A percentile compares a stretch with the other conserved stretches of the same genome.
Evolutionary conservation across 2,329 filamentous ascomycete species (phyloP).

Genomic region (Lachnellula hyalina): DNA sequence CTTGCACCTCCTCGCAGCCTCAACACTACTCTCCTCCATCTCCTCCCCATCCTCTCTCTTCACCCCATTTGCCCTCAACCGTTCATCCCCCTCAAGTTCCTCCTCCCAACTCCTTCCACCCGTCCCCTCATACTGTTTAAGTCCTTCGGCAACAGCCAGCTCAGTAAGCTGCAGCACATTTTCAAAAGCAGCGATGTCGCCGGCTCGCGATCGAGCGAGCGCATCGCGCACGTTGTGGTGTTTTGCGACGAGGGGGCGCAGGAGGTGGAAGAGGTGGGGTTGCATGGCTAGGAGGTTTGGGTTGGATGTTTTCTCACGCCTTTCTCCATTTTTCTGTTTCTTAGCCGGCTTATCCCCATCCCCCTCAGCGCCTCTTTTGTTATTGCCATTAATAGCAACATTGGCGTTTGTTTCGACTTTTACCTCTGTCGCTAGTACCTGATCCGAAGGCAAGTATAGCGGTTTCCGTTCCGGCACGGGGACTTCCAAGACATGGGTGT

Average conservation of each 20-base stretch:
- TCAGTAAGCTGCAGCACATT: slow-evolving; percentile 72
- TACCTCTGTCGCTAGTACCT: slow-evolving; percentile 32
- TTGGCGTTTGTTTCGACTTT: not conserved
- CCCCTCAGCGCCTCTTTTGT: slow-evolving; percentile 41
- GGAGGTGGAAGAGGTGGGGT: slow-evolving; percentile 86
- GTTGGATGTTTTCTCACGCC: slow-evolving; percentile 33
- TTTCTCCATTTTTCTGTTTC: slow-evolving; percentile 36
- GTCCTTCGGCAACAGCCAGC: slow-evolving; percentile 62
- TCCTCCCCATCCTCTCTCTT: slow-evolving; percentile 30
- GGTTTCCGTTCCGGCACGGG: slow-evolving; percentile 63
- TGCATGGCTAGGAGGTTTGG: slow-evolving; percentile 78
- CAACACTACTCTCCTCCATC: slow-evolving; percentile 52
- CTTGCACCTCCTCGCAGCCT: slow-evolving; percentile 66
- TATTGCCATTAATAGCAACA: slow-evolving; percentile 20
- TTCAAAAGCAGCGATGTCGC: slow-evolving; percentile 74
- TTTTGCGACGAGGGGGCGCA: slow-evolving; percentile 72
- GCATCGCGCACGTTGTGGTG: slow-evolving; percentile 82
- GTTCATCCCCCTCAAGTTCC: slow-evolving; percentile 27
- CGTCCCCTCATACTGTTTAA: slow-evolving; percentile 60
- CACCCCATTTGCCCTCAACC: slow-evolving; percentile 30
- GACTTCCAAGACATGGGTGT: slow-evolving; percentile 65
- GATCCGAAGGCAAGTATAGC: slow-evolving; percentile 59
- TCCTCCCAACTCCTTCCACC: slow-evolving; percentile 45
- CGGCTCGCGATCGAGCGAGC: slow-evolving; percentile 63
- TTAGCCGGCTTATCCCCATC: slow-evolving; percentile 31